These are phyloP conservation scores for Ramaria rubella DNA, from an alignment of 768 basidiomycete genomes.

Conservation along the genomic window DNA sequence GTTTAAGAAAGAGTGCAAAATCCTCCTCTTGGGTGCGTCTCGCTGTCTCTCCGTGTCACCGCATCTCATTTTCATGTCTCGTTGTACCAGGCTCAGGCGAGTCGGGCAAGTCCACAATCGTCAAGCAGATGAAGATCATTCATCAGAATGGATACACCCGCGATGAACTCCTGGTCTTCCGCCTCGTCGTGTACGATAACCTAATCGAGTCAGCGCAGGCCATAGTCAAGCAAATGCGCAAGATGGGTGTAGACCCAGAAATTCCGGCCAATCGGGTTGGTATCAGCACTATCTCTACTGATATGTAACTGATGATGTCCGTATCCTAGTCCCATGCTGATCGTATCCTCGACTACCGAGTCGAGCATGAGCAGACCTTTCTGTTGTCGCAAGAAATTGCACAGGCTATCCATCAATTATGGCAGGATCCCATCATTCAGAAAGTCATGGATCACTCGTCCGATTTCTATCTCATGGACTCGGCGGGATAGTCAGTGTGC, in stretches of 20 bases:
- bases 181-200: conserved; percentile 77
- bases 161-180: conserved; percentile 70
- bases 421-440: conserved; percentile 49
- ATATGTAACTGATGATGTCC: conserved; percentile 15
- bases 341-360: conserved; percentile 52
- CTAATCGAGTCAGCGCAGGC: conserved; percentile 86
- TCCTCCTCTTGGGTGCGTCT: conserved; percentile 76
- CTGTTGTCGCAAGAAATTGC: conserved; percentile 59
- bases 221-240: conserved; percentile 78
- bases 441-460: conserved; percentile 49
- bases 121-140: conserved; percentile 99
- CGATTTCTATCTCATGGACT: conserved; percentile 93
- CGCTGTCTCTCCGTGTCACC: conserved; percentile 5
- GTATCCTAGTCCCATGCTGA: conserved; percentile 39
- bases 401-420: conserved; percentile 58
- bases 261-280: not conserved
- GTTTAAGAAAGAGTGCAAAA: conserved; percentile 87
- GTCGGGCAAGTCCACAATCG: conserved; percentile 92
- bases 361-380: conserved; percentile 38
- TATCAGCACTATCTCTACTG: not conserved
- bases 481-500: conserved; percentile 71
- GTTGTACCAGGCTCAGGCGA: conserved; percentile 92
- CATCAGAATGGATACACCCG: conserved; percentile 84
- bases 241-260: conserved; percentile 73
- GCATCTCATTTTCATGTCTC: too few species aligned